Conservation (phyloP, 352 stramenopile genomes). For the Globisporangium apiculatum region DNA sequence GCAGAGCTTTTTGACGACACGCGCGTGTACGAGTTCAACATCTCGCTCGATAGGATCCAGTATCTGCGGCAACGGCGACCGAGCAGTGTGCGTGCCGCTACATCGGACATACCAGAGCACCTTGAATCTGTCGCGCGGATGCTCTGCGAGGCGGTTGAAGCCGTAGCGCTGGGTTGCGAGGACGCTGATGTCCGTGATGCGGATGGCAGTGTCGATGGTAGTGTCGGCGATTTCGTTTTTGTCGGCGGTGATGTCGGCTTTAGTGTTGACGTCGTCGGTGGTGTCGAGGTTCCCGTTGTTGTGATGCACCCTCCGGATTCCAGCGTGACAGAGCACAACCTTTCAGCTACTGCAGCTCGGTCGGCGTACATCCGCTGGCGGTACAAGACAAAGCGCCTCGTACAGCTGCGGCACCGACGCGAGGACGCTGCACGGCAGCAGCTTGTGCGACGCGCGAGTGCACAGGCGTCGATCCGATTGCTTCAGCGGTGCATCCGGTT, state of each 20-base stretch:
- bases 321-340: neutral
- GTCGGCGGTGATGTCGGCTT: too few species aligned
- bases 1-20: conserved; percentile 25
- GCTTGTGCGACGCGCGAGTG: neutral
- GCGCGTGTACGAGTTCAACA: conserved; percentile 16
- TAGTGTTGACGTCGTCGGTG: too few species aligned
- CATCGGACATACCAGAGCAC: neutral
- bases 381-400: neutral
- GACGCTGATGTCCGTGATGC: neutral
- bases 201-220: neutral
- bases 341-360: neutral
- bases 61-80: conserved; percentile 12
- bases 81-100: neutral
- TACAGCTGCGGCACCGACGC: neutral
- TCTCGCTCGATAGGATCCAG: conserved; percentile 9
- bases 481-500: conserved; percentile 27
- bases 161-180: conserved; percentile 12
- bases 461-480: conserved; percentile 6
- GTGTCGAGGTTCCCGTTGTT: too few species aligned
- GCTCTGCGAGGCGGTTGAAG: conserved; percentile 21
- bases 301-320: too few species aligned
- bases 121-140: neutral
- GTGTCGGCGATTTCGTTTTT: conserved; percentile 18
- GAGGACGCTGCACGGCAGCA: conserved; percentile 6
- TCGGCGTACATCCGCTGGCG: neutral